A percentile compares a stretch with the other conserved stretches of the same genome.
Conservation (phyloP, 768 basidiomycete species). For the Xerocomus brunneocitrinus region DNA sequence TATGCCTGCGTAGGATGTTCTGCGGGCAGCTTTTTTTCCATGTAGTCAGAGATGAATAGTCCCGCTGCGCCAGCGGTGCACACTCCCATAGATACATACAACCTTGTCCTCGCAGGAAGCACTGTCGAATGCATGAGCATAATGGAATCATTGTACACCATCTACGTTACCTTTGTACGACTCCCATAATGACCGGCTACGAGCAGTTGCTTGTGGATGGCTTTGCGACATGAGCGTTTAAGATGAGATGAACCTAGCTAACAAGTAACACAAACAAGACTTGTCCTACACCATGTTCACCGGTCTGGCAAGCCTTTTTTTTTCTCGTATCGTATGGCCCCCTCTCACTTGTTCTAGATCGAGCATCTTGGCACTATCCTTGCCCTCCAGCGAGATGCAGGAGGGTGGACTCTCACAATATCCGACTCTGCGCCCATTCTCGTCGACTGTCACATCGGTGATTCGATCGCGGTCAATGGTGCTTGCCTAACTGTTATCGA, state of each 20-base stretch:
- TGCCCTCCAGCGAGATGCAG: constrained; percentile 55
- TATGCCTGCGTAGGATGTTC: not conserved
- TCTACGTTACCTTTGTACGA: constrained; percentile 39
- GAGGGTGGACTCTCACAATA: constrained; percentile 83
- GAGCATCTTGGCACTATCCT: constrained; percentile 83
- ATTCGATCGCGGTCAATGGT: constrained; percentile 90
- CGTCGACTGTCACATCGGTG: constrained; percentile 86
- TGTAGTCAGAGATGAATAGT: constrained; percentile 44
- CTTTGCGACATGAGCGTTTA: constrained; percentile 11
- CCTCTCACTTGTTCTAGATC: constrained; percentile 48
- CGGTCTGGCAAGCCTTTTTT: constrained; percentile 57
- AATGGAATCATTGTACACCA: constrained; percentile 1
- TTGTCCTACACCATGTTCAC: constrained; percentile 56
- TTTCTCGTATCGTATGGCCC: not conserved
- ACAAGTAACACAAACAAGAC: too few species aligned
- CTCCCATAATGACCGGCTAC: constrained; percentile 34
- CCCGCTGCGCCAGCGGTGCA: constrained; percentile 46
- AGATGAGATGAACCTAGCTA: not conserved
- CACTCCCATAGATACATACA: constrained; percentile 45
- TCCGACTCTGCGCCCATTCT: constrained; percentile 67
- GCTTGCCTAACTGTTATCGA: constrained; percentile 88
- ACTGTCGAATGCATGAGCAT: constrained; percentile 33
- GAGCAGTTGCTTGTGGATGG: constrained; percentile 7
- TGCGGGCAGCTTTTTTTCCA: constrained; percentile 41
- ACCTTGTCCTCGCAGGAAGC: constrained; percentile 50